Conservation (phyloP, 108 stramenopile genomes). For the Cyclotella atomus region DNA sequence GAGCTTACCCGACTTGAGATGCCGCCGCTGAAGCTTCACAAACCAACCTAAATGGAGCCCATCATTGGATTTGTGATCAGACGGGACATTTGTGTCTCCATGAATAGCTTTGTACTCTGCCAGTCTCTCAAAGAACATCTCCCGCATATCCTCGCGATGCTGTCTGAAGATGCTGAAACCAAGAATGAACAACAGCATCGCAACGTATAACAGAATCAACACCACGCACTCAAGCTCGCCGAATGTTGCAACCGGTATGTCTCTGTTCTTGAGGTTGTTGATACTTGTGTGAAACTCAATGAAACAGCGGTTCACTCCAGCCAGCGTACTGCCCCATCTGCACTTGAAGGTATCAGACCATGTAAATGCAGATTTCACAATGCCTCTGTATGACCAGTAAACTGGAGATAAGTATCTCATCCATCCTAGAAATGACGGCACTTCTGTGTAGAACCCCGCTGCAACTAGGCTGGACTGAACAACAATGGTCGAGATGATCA, state of each 20-base stretch:
- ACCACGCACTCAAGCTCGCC: not conserved
- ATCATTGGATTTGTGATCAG: too few relatives aligned
- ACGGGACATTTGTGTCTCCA: not conserved
- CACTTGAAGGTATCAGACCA: slow-evolving; percentile 21
- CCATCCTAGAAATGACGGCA: slow-evolving; percentile 8
- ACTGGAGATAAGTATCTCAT: slow-evolving; percentile 6
- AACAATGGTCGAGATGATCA: slow-evolving; percentile 14
- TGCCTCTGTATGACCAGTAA: slow-evolving; percentile 25
- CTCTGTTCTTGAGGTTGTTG: slow-evolving; percentile 12
- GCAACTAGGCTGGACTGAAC: slow-evolving; percentile 4
- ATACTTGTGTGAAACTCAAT: slow-evolving; percentile 10
- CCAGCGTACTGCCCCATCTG: slow-evolving; percentile 3
- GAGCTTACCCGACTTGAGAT: too few relatives aligned
- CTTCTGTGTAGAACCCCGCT: slow-evolving; percentile 5
- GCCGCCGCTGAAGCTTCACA: too few relatives aligned
- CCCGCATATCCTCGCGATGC: not conserved
- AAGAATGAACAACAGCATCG: not conserved
- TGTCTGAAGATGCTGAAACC: not conserved
- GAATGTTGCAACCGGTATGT: slow-evolving; percentile 21
- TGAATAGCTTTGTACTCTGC: not conserved
- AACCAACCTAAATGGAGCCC: too few relatives aligned
- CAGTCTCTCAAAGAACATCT: not conserved
- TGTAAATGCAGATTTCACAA: slow-evolving; percentile 10
- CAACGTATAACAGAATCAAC: not conserved
- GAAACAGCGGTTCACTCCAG: slow-evolving; percentile 18